Percentiles rank a stretch among this genome's conserved stretches.
These are phyloP conservation scores for Gautieria morchelliformis DNA, from an alignment of 768 basidiomycete genomes.

Conservation along the genomic window DNA sequence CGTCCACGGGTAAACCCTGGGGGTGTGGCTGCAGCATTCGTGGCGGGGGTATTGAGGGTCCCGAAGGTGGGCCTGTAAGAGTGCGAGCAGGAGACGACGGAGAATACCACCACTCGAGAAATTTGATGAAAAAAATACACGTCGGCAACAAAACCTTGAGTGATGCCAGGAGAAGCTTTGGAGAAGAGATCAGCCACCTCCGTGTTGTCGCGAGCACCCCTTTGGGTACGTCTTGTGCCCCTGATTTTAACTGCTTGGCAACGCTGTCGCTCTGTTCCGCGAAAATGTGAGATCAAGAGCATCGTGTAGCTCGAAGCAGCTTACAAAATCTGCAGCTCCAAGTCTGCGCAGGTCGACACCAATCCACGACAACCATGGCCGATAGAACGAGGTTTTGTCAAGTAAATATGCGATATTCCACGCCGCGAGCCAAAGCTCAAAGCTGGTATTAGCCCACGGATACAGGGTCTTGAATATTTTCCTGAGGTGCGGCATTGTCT, in stretches of 20 bases:
- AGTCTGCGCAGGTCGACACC: constrained; percentile 77
- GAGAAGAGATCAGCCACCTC: constrained; percentile 40
- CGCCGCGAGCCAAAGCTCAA: constrained; percentile 74
- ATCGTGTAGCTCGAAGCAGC: constrained; percentile 17
- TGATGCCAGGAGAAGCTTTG: constrained; percentile 64
- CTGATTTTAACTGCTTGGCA: neutral
- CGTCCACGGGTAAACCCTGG: constrained; percentile 55
- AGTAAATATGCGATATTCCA: constrained; percentile 90
- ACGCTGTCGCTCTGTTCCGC: neutral
- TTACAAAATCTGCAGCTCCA: constrained; percentile 68
- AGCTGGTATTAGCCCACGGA: constrained; percentile 69
- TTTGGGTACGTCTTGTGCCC: neutral
- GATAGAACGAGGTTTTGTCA: constrained; percentile 73
- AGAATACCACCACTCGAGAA: constrained; percentile 99
- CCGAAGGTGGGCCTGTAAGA: constrained; percentile 49
- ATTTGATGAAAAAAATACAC: constrained; percentile 91
- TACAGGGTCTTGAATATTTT: constrained; percentile 64
- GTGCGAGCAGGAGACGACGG: constrained; percentile 78
- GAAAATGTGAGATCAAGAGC: neutral
- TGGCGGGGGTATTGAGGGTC: constrained; percentile 70
- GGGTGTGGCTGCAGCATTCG: constrained; percentile 67
- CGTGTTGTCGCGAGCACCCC: constrained; percentile 23
- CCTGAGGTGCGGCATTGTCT: constrained; percentile 28
- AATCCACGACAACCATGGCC: constrained; percentile 87
- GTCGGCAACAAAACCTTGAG: constrained; percentile 73